Conservation (phyloP, 2,329 filamentous ascomycete genomes). For the Dothistroma septosporum region DNA sequence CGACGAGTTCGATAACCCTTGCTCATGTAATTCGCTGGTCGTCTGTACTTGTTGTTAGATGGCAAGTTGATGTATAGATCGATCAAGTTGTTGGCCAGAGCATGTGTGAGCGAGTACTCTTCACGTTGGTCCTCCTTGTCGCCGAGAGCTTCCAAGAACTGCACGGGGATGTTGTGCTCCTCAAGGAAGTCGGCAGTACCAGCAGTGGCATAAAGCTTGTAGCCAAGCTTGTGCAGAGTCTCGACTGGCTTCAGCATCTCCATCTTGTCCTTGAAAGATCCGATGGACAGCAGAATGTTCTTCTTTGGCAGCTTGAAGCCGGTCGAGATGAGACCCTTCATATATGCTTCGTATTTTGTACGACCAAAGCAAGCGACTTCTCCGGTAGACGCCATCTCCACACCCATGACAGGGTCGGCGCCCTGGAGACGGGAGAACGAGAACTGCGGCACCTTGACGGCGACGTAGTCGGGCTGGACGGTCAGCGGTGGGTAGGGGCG, state of each 20-base stretch:
- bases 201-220: conserved; percentile 91
- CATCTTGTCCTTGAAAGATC: conserved; percentile 95
- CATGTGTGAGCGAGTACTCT: conserved; percentile 94
- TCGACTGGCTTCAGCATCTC: conserved; percentile 92
- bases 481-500: conserved; percentile 73
- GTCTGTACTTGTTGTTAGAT: conserved; percentile 95
- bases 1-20: conserved; percentile 94
- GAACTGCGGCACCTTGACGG: conserved; percentile 98
- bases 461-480: conserved; percentile 77
- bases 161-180: conserved; percentile 85
- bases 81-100: conserved; percentile 95
- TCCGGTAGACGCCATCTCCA: conserved; percentile 98
- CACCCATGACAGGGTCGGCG: conserved; percentile 91
- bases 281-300: conserved; percentile 92
- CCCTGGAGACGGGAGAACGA: conserved; percentile 96
- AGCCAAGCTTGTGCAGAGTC: conserved; percentile 85
- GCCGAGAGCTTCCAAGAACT: conserved; percentile 82
- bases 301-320: conserved; percentile 95
- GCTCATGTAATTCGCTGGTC: conserved; percentile 97
- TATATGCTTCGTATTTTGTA: conserved; percentile 95
- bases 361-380: conserved; percentile 95
- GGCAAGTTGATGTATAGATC: conserved; percentile 98
- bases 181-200: conserved; percentile 96
- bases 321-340: conserved; percentile 92
- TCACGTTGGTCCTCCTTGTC: conserved; percentile 76